These are phyloP conservation scores for Teunomyces panamensis DNA, from an alignment of 805 yeast genomes.

Conservation along the genomic window DNA sequence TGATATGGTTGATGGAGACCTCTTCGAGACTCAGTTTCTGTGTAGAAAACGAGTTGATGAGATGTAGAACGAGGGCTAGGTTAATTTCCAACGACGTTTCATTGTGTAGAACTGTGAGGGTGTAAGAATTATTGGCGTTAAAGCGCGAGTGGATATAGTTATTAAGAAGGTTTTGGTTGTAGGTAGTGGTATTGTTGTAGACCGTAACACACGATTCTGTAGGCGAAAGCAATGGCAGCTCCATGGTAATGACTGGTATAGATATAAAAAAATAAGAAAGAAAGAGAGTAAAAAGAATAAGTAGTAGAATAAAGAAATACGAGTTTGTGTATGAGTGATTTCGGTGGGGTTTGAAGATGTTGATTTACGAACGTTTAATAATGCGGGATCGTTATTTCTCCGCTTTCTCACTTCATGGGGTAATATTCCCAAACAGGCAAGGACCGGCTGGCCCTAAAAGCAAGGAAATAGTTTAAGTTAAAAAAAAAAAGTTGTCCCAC, in stretches of 20 bases:
- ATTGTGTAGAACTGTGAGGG: conserved; percentile 2
- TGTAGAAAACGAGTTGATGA: conserved; percentile 11
- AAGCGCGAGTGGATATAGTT: conserved; percentile 8
- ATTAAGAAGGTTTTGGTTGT: conserved; percentile 8
- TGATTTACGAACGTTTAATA: no score
- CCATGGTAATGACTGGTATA: not conserved
- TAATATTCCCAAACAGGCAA: not conserved
- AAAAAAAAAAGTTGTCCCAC: not conserved
- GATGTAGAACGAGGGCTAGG: conserved; percentile 12
- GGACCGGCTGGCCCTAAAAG: not conserved
- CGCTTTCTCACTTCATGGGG: not conserved
- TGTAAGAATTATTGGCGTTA: not conserved
- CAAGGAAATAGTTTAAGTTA: not conserved
- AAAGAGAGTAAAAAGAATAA: no score
- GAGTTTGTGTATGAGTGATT: no score
- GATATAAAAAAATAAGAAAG: no score
- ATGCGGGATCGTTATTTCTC: not conserved
- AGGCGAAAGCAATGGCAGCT: conserved; percentile 11
- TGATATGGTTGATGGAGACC: conserved; percentile 18
- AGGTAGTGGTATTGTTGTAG: conserved; percentile 6
- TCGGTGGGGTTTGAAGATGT: no score
- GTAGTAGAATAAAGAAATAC: no score
- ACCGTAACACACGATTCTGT: conserved; percentile 19
- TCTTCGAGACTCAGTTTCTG: conserved; percentile 4
- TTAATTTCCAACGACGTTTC: conserved; percentile 14